These are phyloP conservation scores for Amphirosellinia nigrospora DNA, from an alignment of 495 filamentous ascomycete species.

Conservation along the genomic window DNA sequence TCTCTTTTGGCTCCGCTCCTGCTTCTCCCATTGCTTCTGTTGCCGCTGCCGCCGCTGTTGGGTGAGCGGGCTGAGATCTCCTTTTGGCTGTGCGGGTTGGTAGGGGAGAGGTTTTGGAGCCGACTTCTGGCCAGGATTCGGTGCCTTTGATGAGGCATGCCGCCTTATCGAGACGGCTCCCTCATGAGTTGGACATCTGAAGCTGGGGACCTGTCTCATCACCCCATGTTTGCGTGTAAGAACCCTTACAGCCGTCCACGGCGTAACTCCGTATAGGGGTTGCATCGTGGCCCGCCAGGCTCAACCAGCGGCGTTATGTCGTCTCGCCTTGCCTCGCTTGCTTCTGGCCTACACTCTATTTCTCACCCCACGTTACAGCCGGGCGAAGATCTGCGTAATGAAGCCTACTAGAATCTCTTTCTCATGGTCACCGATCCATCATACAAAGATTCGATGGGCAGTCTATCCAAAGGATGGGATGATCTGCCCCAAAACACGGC, in stretches of 20 bases:
- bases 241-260: slow-evolving; percentile 20
- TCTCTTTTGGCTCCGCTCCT: slow-evolving; percentile 25
- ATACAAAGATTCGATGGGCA: not conserved
- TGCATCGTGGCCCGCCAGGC: slow-evolving; percentile 31
- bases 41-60: slow-evolving; percentile 16
- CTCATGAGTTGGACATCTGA: not conserved
- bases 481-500: not conserved
- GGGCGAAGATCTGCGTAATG: not conserved
- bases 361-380: slow-evolving; percentile 1
- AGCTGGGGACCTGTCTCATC: not conserved
- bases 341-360: not conserved
- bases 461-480: not conserved
- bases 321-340: not conserved
- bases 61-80: not conserved
- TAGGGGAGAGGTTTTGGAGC: slow-evolving; percentile 20
- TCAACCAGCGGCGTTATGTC: not conserved
- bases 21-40: slow-evolving; percentile 2
- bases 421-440: slow-evolving; percentile 9
- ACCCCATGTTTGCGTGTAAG: slow-evolving; percentile 17
- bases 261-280: slow-evolving; percentile 19
- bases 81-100: slow-evolving; percentile 17
- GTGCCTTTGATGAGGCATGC: slow-evolving; percentile 12
- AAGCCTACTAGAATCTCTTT: not conserved
- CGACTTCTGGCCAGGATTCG: not conserved
- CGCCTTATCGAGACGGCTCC: not conserved